Conservation (phyloP, 768 basidiomycete genomes). For the Mycena metata region DNA sequence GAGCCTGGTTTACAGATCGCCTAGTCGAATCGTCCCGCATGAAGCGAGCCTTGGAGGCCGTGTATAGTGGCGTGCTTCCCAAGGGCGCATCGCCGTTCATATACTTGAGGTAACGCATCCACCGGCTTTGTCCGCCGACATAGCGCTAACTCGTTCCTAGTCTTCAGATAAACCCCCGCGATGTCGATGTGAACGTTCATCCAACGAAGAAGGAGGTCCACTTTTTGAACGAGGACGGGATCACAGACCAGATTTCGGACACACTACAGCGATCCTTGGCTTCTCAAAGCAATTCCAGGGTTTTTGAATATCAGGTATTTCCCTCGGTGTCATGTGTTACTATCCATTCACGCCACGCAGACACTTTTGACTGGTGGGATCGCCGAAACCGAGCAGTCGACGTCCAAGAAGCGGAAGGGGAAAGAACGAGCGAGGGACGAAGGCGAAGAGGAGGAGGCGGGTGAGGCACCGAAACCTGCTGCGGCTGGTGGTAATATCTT, state of each 20-base stretch:
- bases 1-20: slow-evolving; percentile 70
- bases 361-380: slow-evolving; percentile 72
- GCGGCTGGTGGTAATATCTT: slow-evolving; percentile 16
- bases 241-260: slow-evolving; percentile 83
- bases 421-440: slow-evolving; percentile 49
- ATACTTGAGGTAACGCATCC: slow-evolving; percentile 81
- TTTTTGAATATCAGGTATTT: slow-evolving; percentile 79
- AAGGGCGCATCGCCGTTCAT: slow-evolving; percentile 93
- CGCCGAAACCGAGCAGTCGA: slow-evolving; percentile 45
- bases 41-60: slow-evolving; percentile 87
- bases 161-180: slow-evolving; percentile 84
- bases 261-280: slow-evolving; percentile 76
- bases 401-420: slow-evolving; percentile 55
- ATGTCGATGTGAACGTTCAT: slow-evolving; percentile 97
- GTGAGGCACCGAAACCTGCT: slow-evolving; percentile 27
- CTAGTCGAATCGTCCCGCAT: slow-evolving; percentile 91
- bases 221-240: slow-evolving; percentile 91
- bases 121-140: background rate
- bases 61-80: slow-evolving; percentile 87
- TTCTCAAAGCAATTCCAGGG: slow-evolving; percentile 73
- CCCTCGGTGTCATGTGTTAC: background rate
- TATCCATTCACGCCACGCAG: slow-evolving; percentile 48
- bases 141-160: slow-evolving; percentile 53
- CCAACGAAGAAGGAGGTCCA: slow-evolving; percentile 98
- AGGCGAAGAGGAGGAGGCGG: slow-evolving; percentile 49